phyloP scores from a whole-genome alignment of 2,329 filamentous ascomycete species.

The Cladosporium sphaerospermum region DNA sequence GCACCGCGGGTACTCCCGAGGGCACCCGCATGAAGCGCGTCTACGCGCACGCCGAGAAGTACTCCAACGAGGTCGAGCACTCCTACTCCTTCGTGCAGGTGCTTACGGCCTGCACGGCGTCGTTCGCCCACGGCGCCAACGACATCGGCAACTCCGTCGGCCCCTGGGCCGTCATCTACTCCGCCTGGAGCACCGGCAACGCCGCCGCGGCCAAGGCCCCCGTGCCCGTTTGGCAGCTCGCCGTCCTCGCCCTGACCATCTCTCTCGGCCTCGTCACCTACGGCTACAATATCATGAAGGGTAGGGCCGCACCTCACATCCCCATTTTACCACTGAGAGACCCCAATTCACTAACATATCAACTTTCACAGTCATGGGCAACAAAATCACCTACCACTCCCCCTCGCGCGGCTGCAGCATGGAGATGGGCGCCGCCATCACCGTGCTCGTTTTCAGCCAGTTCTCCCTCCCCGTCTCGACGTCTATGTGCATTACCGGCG shows the following conservation, averaged over 20 bases:
- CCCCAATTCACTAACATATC: background rate
- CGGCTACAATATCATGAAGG: constrained; percentile 60
- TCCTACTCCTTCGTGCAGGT: constrained; percentile 62
- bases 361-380: constrained; percentile 41
- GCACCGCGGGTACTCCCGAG: constrained; percentile 65
- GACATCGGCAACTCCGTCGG: constrained; percentile 60
- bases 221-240: constrained; percentile 71
- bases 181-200: constrained; percentile 50
- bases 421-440: constrained; percentile 57
- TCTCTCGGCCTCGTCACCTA: constrained; percentile 56
- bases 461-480: constrained; percentile 58
- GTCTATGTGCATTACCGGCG: constrained; percentile 58
- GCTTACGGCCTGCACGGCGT: constrained; percentile 64
- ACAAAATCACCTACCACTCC: constrained; percentile 55
- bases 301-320: constrained; percentile 38
- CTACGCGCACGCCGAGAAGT: constrained; percentile 52
- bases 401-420: constrained; percentile 54
- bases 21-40: constrained; percentile 61
- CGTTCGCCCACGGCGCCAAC: constrained; percentile 65
- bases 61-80: constrained; percentile 57
- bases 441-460: constrained; percentile 58
- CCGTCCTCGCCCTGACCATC: constrained; percentile 54
- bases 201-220: constrained; percentile 52
- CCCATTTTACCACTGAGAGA: constrained; percentile 47
- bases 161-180: constrained; percentile 57